Evolutionary conservation across 2,329 filamentous ascomycete genomes (phyloP).

Genomic region (Aspergillus sp.): DNA sequence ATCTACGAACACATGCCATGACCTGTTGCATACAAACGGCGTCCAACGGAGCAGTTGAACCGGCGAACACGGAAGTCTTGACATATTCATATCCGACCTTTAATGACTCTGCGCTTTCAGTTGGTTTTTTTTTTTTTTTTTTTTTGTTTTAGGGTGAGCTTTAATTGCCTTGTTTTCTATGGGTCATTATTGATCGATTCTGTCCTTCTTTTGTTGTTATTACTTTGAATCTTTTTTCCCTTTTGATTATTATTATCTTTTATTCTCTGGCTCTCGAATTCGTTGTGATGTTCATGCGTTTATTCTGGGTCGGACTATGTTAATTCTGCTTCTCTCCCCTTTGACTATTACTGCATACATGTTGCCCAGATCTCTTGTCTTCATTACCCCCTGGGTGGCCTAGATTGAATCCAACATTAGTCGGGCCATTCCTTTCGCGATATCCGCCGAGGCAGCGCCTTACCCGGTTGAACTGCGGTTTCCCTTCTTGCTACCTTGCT

Average conservation of each 20-base stretch:
- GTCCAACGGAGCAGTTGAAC: conserved; percentile 40
- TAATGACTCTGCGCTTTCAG: conserved; percentile 20
- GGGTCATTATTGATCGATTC: conserved; percentile 22
- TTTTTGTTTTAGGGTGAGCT: conserved; percentile 20
- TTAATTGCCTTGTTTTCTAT: conserved; percentile 31
- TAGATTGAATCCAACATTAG: background rate
- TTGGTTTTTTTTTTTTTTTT: conserved; percentile 18
- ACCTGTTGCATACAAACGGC: conserved; percentile 26
- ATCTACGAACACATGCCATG: conserved; percentile 20
- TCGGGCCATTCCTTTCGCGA: background rate
- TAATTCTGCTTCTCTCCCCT: background rate
- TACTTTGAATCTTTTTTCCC: background rate
- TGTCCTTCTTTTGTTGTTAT: conserved; percentile 1
- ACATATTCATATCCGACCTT: conserved; percentile 15
- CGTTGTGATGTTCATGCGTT: background rate
- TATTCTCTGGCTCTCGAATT: background rate
- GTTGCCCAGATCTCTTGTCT: background rate
- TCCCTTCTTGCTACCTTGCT: background rate
- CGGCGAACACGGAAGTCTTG: conserved; percentile 38
- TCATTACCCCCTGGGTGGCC: background rate
- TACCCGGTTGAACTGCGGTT: background rate
- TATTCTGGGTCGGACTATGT: background rate
- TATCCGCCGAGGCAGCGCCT: background rate
- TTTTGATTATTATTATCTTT: background rate
- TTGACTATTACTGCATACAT: background rate